Conservation (phyloP, 106 monocot genomes). For the Platanthera guangdongensis region DNA sequence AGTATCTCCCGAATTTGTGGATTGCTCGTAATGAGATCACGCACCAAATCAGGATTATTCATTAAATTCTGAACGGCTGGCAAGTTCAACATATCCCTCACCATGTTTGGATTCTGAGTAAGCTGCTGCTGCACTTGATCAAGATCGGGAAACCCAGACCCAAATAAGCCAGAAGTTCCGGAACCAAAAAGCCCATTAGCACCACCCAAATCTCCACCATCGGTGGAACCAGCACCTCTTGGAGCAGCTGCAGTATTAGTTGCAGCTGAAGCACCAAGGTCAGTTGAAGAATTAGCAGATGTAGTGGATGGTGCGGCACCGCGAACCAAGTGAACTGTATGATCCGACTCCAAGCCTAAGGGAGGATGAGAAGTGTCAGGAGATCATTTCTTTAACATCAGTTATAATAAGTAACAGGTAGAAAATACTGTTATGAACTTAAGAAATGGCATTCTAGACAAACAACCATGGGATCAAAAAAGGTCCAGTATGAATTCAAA, state of each 20-base stretch:
- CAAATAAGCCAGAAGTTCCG: conserved; percentile 42
- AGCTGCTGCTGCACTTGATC: conserved; percentile 85
- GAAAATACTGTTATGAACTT: not conserved
- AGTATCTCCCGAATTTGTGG: conserved; percentile 95
- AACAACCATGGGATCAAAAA: not conserved
- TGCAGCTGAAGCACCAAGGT: conserved; percentile 18
- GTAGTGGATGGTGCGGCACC: conserved; percentile 32
- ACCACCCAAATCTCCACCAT: conserved; percentile 29
- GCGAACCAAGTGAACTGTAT: conserved; percentile 92
- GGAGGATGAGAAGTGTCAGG: not conserved
- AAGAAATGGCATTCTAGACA: not conserved
- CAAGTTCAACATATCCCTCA: conserved; percentile 91
- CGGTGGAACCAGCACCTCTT: conserved; percentile 11
- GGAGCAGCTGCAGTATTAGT: not conserved
- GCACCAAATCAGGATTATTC: conserved; percentile 86
- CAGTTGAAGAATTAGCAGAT: conserved; percentile 25
- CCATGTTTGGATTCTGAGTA: conserved; percentile 79
- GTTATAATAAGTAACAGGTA: not conserved
- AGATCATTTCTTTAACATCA: not conserved
- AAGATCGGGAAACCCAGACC: conserved; percentile 57
- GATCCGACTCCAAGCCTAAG: conserved; percentile 74
- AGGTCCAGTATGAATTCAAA: not conserved
- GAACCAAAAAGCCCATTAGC: conserved; percentile 25
- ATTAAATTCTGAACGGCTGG: conserved; percentile 76
- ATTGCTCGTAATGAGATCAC: conserved; percentile 90